Base-by-base conservation (phyloP, 23 red algal genomes). In the Gracilaria domingensis region DNA sequence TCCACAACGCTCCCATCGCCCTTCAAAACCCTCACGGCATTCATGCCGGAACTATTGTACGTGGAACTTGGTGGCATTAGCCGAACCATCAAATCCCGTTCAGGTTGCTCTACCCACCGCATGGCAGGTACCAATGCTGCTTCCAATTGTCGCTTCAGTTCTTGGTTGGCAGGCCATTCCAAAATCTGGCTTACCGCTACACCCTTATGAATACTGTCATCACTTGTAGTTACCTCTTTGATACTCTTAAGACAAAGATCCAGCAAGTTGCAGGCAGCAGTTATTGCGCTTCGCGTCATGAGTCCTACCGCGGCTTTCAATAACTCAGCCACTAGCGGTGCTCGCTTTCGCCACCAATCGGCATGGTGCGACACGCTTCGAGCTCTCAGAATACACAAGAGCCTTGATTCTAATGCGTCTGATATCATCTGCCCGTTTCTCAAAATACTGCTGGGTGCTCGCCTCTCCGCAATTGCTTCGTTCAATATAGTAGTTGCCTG, bases 351-450 rank as follows among this genome's bases (percentile, higher is more conserved):
- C 84, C 84, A 88, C 42, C 65, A 48, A 23, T 78, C 84, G 14
- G 66, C 67, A 47, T 44, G 17, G 37, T 75, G 66, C 8, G 50
- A 28, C 54, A 69, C 16, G 38, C 84, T 40, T 69, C 38, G 66
- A 38, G 66, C 67, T 48, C 69, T 50, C 32, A 88, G 35, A 32
- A 88, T 88, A 42, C 67, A 74, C 38, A 47, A 50, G 45, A 88
- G 51, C 26, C 84, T 54, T 75, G 84, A 88, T 42, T 88, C 84
- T 23, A 88, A 59, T 4, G 84, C 84, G 51, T 88, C 71, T 16
- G 84, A 88, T 30, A 88, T 88, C 44, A 58, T 49, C 48, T 39
- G 44, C 14, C 84, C 84, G 71, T 78, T 64, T 76, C 32, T 66
- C 12, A 88, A 50, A 58, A 88, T 62, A 77, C 34, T 64, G 53